Evolutionary conservation across 106 monocot genomes (phyloP).

Genomic region (Phalaenopsis aphrodite): DNA sequence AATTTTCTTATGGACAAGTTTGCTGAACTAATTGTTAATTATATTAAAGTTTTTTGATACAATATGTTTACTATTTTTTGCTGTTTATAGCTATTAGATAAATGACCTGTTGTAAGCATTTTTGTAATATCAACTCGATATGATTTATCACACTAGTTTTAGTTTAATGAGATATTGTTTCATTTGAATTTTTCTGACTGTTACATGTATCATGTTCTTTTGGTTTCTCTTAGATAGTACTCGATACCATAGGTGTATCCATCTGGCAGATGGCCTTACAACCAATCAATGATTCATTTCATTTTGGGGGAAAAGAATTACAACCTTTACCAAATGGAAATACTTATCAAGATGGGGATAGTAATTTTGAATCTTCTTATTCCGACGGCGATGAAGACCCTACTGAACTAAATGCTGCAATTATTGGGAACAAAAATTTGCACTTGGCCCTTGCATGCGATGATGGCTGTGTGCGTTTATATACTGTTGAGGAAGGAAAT

Average conservation of each 20-base stretch:
- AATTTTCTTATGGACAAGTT: background rate
- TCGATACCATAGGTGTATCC: conserved; percentile 75
- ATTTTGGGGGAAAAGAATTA: conserved; percentile 14
- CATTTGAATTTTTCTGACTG: background rate
- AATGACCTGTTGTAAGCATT: background rate
- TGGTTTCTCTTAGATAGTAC: conserved; percentile 36
- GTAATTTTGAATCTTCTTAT: conserved; percentile 49
- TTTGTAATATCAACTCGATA: background rate
- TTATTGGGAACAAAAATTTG: conserved; percentile 19
- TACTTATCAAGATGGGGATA: conserved; percentile 21
- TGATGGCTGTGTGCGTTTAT: conserved; percentile 85
- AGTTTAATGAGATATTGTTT: background rate
- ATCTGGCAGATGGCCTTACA: conserved; percentile 98
- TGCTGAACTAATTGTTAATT: background rate
- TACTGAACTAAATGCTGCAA: conserved; percentile 24
- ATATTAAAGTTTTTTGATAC: background rate
- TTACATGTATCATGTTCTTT: background rate
- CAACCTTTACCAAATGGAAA: conserved; percentile 29
- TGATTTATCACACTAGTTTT: background rate
- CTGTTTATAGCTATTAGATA: background rate
- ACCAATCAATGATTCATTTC: conserved; percentile 29
- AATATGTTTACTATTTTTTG: background rate
- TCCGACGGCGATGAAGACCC: conserved; percentile 31
- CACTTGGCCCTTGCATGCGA: conserved; percentile 85
- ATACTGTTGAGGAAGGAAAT: conserved; percentile 42